Conservation (phyloP, 768 basidiomycete species). For the Cyclocybe cylindracea region DNA sequence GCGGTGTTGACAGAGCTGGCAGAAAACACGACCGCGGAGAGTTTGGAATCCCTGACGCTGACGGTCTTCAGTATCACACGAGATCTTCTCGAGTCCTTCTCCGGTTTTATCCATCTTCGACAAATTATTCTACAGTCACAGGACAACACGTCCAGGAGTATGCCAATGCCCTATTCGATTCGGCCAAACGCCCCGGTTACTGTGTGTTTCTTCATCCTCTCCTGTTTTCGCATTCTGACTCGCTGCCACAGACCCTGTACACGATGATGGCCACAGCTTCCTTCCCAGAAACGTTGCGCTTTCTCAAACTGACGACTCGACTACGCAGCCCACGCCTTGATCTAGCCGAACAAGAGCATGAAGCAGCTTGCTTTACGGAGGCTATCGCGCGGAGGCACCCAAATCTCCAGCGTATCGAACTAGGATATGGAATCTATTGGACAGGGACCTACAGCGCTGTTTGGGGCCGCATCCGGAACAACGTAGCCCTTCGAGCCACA, state of each 20-base stretch:
- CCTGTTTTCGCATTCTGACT: neutral
- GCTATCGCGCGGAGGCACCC: constrained; percentile 19
- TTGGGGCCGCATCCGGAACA: constrained; percentile 24
- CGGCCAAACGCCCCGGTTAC: constrained; percentile 16
- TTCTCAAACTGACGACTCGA: constrained; percentile 23
- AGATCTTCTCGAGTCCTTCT: constrained; percentile 16
- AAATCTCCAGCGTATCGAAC: constrained; percentile 20
- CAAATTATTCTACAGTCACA: constrained; percentile 19
- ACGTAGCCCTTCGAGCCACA: neutral
- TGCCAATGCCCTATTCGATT: constrained; percentile 14
- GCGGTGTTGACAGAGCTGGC: constrained; percentile 16
- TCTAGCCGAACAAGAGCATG: constrained; percentile 20
- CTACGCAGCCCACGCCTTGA: constrained; percentile 22
- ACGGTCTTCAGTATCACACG: constrained; percentile 20
- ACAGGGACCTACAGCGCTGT: constrained; percentile 28
- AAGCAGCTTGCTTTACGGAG: constrained; percentile 23
- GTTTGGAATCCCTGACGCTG: constrained; percentile 20
- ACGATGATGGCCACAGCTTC: constrained; percentile 15
- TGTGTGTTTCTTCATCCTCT: constrained; percentile 7
- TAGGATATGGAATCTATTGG: constrained; percentile 32
- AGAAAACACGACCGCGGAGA: constrained; percentile 13
- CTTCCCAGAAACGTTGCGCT: constrained; percentile 18
- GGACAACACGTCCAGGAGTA: constrained; percentile 16
- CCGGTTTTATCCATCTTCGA: constrained; percentile 16
- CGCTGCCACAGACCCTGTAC: constrained; percentile 16